These are phyloP conservation scores for Acanthamoeba royreba DNA, from an alignment of 208 protist species.

Conservation along the genomic window DNA sequence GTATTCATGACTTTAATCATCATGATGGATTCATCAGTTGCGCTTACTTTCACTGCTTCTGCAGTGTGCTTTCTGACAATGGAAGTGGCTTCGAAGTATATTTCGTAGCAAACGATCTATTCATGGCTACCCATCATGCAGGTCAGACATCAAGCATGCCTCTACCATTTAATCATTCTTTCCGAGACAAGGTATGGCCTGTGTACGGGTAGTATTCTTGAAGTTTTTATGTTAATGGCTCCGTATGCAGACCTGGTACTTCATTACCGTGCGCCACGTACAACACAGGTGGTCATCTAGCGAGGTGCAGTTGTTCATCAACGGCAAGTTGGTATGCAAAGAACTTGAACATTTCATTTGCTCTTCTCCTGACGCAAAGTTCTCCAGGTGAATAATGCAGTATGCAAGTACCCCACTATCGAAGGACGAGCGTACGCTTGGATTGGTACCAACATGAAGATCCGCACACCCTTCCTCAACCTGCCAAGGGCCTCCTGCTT, in stretches of 20 bases:
- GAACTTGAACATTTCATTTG: neutral
- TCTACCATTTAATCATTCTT: neutral
- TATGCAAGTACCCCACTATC: neutral
- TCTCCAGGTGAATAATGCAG: conserved; percentile 2
- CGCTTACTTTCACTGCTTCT: neutral
- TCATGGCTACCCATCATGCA: neutral
- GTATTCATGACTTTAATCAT: neutral
- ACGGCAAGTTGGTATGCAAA: neutral
- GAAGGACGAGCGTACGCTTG: neutral
- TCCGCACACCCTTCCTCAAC: neutral
- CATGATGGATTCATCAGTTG: neutral
- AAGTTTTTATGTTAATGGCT: neutral
- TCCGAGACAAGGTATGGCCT: neutral
- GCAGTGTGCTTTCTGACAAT: neutral
- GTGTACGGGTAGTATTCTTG: neutral
- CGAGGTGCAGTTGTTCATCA: conserved; percentile 6
- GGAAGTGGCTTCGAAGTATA: neutral
- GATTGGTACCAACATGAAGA: neutral
- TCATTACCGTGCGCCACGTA: neutral
- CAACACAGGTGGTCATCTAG: neutral
- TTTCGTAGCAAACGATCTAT: neutral
- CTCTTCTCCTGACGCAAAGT: too few species aligned
- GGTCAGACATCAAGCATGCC: neutral
- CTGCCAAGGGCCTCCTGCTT: neutral
- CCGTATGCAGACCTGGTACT: neutral